Percentiles rank a stretch among this genome's conserved stretches.
These are phyloP conservation scores for Aspergillus terreus DNA, from an alignment of 2,329 filamentous ascomycete species.

Conservation along the genomic window DNA sequence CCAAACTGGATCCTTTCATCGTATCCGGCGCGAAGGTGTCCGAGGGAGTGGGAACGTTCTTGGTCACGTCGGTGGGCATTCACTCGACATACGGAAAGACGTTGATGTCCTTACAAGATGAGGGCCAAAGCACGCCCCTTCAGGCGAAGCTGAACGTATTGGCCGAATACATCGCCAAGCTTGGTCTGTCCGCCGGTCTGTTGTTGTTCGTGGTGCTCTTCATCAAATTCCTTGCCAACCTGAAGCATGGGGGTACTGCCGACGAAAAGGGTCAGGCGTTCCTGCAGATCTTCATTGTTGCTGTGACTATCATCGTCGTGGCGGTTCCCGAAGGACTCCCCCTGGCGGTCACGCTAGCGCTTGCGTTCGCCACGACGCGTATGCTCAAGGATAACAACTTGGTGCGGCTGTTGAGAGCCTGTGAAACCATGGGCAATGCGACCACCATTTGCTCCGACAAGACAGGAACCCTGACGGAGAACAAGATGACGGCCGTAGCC, in stretches of 20 bases:
- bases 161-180: constrained; percentile 75
- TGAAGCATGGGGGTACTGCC: constrained; percentile 49
- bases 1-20: constrained; percentile 74
- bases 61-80: constrained; percentile 70
- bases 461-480: constrained; percentile 62
- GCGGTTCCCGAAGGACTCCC: constrained; percentile 60
- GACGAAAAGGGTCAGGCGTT: constrained; percentile 57
- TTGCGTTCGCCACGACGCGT: constrained; percentile 60
- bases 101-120: constrained; percentile 72
- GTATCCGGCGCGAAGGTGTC: constrained; percentile 74
- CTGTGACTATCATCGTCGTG: constrained; percentile 58
- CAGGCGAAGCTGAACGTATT: constrained; percentile 74
- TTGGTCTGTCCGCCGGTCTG: constrained; percentile 67
- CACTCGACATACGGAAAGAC: constrained; percentile 74
- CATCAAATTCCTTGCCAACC: constrained; percentile 68
- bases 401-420: constrained; percentile 57
- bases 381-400: constrained; percentile 63
- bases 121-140: constrained; percentile 72
- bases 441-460: constrained; percentile 65
- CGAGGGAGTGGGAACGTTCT: constrained; percentile 70
- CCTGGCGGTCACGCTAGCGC: constrained; percentile 58
- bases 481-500: constrained; percentile 60
- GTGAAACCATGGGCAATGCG: constrained; percentile 63
- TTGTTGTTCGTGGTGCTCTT: constrained; percentile 75
- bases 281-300: constrained; percentile 56